phyloP scores from a whole-genome alignment of 345 rosid genomes.

The Sapria himalayana region DNA sequence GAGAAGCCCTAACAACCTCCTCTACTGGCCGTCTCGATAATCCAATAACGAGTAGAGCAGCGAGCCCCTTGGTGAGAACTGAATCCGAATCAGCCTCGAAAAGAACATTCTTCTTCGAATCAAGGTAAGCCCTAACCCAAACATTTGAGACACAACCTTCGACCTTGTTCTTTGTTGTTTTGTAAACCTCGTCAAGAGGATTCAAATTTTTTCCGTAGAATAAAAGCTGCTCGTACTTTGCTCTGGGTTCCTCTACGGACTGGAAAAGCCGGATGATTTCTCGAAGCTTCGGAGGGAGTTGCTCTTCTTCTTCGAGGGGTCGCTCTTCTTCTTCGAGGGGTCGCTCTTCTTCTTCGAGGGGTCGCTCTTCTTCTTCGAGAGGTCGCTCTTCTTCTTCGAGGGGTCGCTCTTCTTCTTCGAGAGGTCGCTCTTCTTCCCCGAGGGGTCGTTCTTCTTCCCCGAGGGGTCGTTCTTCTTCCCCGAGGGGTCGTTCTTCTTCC shows the following conservation, averaged over 20 bases:
- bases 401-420: too few species aligned
- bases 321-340: conserved; percentile 60
- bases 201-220: conserved; percentile 60
- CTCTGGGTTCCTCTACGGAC: conserved; percentile 48
- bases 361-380: conserved; percentile 57
- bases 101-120: conserved; percentile 32
- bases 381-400: too few species aligned
- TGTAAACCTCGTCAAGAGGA: conserved; percentile 50
- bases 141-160: conserved; percentile 91
- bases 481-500: too few species aligned
- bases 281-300: conserved; percentile 75
- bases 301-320: conserved; percentile 54
- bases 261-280: conserved; percentile 70
- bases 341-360: conserved; percentile 53
- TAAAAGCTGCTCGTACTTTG: conserved; percentile 70
- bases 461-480: too few species aligned
- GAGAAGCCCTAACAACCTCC: conserved; percentile 53
- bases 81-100: conserved; percentile 93
- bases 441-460: too few species aligned
- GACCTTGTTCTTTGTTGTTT: conserved; percentile 65
- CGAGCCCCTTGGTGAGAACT: conserved; percentile 62
- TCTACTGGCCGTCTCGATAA: conserved; percentile 55
- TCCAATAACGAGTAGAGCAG: conserved; percentile 75
- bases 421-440: too few species aligned
- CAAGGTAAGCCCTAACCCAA: conserved; percentile 83